phyloP scores from a whole-genome alignment of 2,329 filamentous ascomycete genomes.

The Colletotrichum acutatum region DNA sequence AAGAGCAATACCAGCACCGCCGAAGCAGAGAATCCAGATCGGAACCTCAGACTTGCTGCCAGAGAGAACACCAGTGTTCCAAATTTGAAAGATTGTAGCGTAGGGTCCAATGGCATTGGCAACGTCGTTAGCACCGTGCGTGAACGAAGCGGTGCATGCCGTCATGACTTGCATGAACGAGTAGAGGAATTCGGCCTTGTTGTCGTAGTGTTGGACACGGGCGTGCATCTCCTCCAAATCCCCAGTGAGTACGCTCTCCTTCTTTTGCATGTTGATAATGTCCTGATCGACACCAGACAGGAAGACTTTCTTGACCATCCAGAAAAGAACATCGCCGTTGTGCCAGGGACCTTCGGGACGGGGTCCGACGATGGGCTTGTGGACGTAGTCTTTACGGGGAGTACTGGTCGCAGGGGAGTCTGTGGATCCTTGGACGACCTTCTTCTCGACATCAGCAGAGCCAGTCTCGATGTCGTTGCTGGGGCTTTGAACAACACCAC shows the following conservation, averaged over 20 bases:
- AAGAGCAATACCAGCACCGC: slow-evolving; percentile 49
- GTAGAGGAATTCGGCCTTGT: slow-evolving; percentile 70
- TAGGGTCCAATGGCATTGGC: slow-evolving; percentile 72
- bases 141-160: slow-evolving; percentile 71
- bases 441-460: slow-evolving; percentile 40
- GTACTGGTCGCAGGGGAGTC: slow-evolving; percentile 28
- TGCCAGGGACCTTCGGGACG: slow-evolving; percentile 52
- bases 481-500: slow-evolving; percentile 7
- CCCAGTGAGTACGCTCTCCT: slow-evolving; percentile 57
- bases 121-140: slow-evolving; percentile 75
- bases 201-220: slow-evolving; percentile 68
- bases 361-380: slow-evolving; percentile 44
- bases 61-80: slow-evolving; percentile 57
- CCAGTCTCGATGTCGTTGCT: slow-evolving; percentile 40
- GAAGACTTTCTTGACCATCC: slow-evolving; percentile 51
- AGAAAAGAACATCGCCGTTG: slow-evolving; percentile 50
- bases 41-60: slow-evolving; percentile 61
- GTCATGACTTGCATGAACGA: slow-evolving; percentile 70
- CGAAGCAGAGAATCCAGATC: slow-evolving; percentile 64
- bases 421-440: slow-evolving; percentile 42
- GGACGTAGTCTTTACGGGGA: neutral
- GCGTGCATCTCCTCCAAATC: slow-evolving; percentile 67
- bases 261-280: slow-evolving; percentile 43
- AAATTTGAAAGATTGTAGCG: slow-evolving; percentile 71
- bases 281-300: slow-evolving; percentile 55